phyloP scores from a whole-genome alignment of 805 yeast species.

The Candida nanaspora region DNA sequence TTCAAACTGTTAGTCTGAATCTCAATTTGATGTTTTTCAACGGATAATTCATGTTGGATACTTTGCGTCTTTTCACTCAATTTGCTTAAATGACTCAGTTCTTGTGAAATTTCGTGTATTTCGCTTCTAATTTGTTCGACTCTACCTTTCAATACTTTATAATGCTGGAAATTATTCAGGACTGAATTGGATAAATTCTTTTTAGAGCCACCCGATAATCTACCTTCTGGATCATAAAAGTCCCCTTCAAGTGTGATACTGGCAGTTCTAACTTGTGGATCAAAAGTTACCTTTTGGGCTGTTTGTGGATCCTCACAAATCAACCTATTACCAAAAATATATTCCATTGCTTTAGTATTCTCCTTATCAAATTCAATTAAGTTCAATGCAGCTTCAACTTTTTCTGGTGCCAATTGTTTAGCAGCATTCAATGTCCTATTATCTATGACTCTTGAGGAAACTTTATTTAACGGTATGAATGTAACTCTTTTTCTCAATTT shows the following conservation, averaged over 20 bases:
- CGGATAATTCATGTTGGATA: constrained; percentile 50
- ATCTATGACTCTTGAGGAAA: constrained; percentile 52
- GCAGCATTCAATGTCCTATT: constrained; percentile 54
- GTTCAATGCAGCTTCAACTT: constrained; percentile 85
- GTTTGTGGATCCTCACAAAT: constrained; percentile 83
- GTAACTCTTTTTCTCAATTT: constrained; percentile 77
- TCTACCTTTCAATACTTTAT: constrained; percentile 34
- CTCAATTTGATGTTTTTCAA: constrained; percentile 53
- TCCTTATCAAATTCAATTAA: constrained; percentile 68
- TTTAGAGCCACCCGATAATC: constrained; percentile 91
- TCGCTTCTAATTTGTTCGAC: constrained; percentile 33
- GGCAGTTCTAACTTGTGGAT: constrained; percentile 70
- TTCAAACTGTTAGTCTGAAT: constrained; percentile 47
- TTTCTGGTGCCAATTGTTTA: constrained; percentile 68
- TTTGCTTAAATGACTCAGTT: constrained; percentile 34
- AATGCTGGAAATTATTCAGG: constrained; percentile 59
- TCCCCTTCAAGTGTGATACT: constrained; percentile 92
- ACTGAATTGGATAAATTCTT: constrained; percentile 44
- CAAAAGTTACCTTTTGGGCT: constrained; percentile 83
- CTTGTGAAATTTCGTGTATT: constrained; percentile 30
- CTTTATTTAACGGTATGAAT: constrained; percentile 85
- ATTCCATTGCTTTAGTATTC: constrained; percentile 77
- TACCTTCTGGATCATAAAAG: constrained; percentile 92
- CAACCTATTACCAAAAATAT: constrained; percentile 84
- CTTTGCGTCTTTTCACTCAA: constrained; percentile 43